These are phyloP conservation scores for Leccinum uliginosum DNA, from an alignment of 768 basidiomycete species.

Conservation along the genomic window DNA sequence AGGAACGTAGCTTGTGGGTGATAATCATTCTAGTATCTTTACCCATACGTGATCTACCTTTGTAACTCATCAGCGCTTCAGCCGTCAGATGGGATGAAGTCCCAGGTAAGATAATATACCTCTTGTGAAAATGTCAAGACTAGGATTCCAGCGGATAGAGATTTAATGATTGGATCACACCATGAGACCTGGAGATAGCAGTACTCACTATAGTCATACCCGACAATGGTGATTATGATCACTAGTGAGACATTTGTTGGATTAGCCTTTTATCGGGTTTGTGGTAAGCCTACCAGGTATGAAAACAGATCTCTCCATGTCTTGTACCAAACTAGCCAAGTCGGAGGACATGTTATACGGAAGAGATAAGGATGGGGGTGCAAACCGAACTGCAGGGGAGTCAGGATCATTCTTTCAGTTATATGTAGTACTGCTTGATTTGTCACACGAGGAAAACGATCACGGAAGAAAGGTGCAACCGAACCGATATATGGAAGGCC, in stretches of 20 bases:
- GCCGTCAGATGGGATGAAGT: background rate
- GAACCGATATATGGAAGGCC: background rate
- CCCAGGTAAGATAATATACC: background rate
- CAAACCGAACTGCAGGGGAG: background rate
- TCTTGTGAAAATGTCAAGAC: constrained; percentile 13
- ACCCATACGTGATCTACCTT: constrained; percentile 7
- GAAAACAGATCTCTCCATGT: background rate
- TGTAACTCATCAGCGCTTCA: background rate
- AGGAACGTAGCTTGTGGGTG: background rate
- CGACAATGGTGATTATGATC: background rate
- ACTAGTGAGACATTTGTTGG: background rate
- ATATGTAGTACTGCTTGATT: background rate
- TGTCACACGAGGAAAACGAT: background rate
- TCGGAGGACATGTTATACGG: background rate
- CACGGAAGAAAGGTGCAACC: background rate
- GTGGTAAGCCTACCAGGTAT: background rate
- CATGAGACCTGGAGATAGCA: background rate
- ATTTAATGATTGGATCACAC: background rate
- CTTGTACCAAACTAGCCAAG: background rate
- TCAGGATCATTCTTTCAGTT: background rate
- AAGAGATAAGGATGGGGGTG: background rate
- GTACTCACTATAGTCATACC: constrained; percentile 15
- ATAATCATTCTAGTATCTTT: background rate
- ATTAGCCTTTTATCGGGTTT: background rate
- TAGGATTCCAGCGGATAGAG: background rate